These are phyloP conservation scores for Aspergillus alliaceus DNA, from an alignment of 2,329 filamentous ascomycete genomes.

Conservation along the genomic window DNA sequence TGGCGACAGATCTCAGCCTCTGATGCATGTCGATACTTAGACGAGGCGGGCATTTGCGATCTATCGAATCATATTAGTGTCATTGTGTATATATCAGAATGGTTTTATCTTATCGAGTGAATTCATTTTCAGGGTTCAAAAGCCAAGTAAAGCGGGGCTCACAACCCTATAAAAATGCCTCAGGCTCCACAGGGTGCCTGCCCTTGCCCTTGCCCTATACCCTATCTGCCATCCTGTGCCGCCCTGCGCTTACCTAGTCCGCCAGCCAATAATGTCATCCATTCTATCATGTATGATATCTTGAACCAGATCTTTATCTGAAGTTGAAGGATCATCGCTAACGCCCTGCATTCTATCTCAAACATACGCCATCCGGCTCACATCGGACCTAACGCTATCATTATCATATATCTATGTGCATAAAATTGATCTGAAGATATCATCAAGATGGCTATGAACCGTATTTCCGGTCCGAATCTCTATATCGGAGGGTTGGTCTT, in stretches of 20 bases:
- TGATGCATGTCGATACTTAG: neutral
- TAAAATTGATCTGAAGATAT: neutral
- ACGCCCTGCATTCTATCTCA: neutral
- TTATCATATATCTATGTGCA: neutral
- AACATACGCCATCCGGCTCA: neutral
- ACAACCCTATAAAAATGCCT: conserved; percentile 8
- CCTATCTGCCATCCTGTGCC: conserved; percentile 7
- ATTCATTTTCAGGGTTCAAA: neutral
- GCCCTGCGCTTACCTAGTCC: neutral
- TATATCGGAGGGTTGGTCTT: conserved; percentile 72
- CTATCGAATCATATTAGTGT: no score
- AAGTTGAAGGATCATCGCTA: neutral
- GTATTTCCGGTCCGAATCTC: conserved; percentile 68
- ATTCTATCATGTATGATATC: neutral
- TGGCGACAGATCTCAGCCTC: neutral
- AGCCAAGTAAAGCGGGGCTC: conserved; percentile 5
- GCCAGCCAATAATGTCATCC: conserved; percentile 11
- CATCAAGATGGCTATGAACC: conserved; percentile 53
- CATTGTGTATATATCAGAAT: no score
- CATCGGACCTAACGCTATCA: neutral
- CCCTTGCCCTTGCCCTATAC: conserved; percentile 21
- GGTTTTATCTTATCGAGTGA: no score
- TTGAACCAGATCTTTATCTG: conserved; percentile 2
- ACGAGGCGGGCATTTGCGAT: no score
- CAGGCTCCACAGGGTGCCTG: conserved; percentile 1